Evolutionary conservation across 768 basidiomycete genomes (phyloP).

Genomic region (Amanita rubescens): DNA sequence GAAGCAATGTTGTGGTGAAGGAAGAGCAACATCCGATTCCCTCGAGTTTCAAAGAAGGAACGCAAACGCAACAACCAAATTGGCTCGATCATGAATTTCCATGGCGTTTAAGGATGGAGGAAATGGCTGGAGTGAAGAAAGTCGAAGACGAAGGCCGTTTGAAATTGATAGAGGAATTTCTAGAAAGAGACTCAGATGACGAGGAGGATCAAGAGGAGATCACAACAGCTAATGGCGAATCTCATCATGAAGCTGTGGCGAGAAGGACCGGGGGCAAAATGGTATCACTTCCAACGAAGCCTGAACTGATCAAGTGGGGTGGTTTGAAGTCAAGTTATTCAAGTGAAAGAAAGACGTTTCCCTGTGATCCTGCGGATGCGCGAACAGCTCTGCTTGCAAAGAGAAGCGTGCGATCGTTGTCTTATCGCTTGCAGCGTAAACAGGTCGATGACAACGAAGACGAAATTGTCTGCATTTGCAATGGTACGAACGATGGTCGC

Average conservation of each 20-base stretch:
- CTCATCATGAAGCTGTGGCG: conserved; percentile 9
- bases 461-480: conserved; percentile 57
- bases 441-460: conserved; percentile 32
- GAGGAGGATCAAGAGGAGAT: conserved; percentile 17
- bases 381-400: conserved; percentile 67
- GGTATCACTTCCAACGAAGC: conserved; percentile 35
- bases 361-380: conserved; percentile 72
- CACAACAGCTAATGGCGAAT: conserved; percentile 13
- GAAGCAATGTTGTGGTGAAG: conserved; percentile 25
- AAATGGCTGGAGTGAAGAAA: conserved; percentile 43
- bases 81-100: conserved; percentile 80
- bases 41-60: conserved; percentile 16
- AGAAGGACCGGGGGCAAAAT: conserved; percentile 52
- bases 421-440: conserved; percentile 41
- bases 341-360: conserved; percentile 30
- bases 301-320: conserved; percentile 11
- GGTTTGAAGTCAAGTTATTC: conserved; percentile 26
- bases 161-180: conserved; percentile 59
- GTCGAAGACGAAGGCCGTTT: conserved; percentile 54
- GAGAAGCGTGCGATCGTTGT: conserved; percentile 55
- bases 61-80: conserved; percentile 50
- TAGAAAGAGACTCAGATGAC: conserved; percentile 67
- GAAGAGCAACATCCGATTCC: conserved; percentile 23
- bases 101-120: conserved; percentile 59
- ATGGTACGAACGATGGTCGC: conserved; percentile 61